Evolutionary conservation across 179 eudicot species (phyloP), one percentile per base, ranked within the genome.

Genomic region (Silene noctiflora): DNA sequence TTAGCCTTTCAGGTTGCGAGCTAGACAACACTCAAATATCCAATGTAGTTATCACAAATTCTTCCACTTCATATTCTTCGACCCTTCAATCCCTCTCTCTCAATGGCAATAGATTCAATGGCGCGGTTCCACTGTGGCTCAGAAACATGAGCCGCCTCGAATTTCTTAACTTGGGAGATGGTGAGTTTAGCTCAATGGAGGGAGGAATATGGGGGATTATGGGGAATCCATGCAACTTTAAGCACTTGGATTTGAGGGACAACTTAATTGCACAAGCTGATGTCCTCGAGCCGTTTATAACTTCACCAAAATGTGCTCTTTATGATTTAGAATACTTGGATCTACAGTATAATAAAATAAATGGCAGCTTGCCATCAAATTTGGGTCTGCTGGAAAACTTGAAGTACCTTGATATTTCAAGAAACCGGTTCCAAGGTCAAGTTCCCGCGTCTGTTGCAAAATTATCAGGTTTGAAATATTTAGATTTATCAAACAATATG

Each of bases 151-250:
- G 24, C 1, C 14, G 11, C 29, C 71, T 51, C 55, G 42, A 66
- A 51, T 6, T n/a, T 25, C 63, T 75, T 48, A 9, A 12, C 29
- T 51, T 75, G 12, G 19, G 14, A 0, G 1, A 2, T 1, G 66
- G 51, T 29, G 29, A 7, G 39, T 66, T 75, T 75, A 65, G 31
- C 64, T 39, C 51, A 53, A 19, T 65, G 10, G 77, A 75, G 59
- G 63, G 63, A 65, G 64, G 71, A 12, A 75, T 75, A 3, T 75
- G 77, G 77, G 48, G 14, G 1, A 51, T 75, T 6, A 46, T 75
- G 48, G 64, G 63, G 9, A 46, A 46, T 46, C 77, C 61, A 46
- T 75, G 77, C 64, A 27, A 29, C 71, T 65, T 75, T 6, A 27
- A 51, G 27, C 12, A 25, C 60, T 75, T 75, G 62, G 71, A 75